These are phyloP conservation scores for Alternaria conjuncta DNA, from an alignment of 2,329 filamentous ascomycete species.

Conservation along the genomic window DNA sequence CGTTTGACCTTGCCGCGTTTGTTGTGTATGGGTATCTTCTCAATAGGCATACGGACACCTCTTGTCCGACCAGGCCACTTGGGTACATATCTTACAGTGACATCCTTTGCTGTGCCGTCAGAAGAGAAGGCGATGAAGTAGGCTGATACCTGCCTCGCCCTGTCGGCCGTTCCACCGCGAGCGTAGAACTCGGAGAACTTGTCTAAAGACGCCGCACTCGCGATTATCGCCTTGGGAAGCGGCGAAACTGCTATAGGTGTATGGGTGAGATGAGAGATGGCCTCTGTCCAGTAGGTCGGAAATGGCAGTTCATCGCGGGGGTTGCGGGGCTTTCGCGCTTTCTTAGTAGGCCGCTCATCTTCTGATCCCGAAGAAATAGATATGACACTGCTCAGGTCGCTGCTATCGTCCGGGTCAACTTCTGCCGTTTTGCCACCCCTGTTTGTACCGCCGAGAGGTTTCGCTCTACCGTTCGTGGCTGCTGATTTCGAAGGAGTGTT, in stretches of 20 bases:
- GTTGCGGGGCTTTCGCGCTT: conserved; percentile 51
- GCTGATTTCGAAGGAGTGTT: not conserved
- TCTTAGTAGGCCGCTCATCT: conserved; percentile 59
- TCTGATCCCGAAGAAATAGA: conserved; percentile 57
- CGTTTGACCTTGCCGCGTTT: conserved; percentile 76
- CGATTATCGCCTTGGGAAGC: conserved; percentile 53
- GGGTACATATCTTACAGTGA: conserved; percentile 89
- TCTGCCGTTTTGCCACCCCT: conserved; percentile 9
- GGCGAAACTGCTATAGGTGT: conserved; percentile 82
- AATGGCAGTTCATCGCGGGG: conserved; percentile 81
- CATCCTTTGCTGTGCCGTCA: conserved; percentile 91
- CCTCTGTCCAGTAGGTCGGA: conserved; percentile 93
- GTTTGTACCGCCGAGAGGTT: conserved; percentile 5
- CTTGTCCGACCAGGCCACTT: conserved; percentile 90
- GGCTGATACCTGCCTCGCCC: conserved; percentile 84
- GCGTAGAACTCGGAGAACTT: conserved; percentile 79
- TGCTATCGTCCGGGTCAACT: conserved; percentile 51
- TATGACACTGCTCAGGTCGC: conserved; percentile 51
- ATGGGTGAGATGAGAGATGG: conserved; percentile 79
- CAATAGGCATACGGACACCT: conserved; percentile 75
- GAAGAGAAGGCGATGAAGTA: conserved; percentile 84
- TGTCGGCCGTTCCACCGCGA: conserved; percentile 81
- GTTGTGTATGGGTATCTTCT: conserved; percentile 82
- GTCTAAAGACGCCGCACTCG: conserved; percentile 72
- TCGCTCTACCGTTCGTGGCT: conserved; percentile 7